A percentile compares a stretch with the other conserved stretches of the same genome.
Conservation (phyloP, 805 yeast genomes). For the Yamadazyma nakazawae region DNA sequence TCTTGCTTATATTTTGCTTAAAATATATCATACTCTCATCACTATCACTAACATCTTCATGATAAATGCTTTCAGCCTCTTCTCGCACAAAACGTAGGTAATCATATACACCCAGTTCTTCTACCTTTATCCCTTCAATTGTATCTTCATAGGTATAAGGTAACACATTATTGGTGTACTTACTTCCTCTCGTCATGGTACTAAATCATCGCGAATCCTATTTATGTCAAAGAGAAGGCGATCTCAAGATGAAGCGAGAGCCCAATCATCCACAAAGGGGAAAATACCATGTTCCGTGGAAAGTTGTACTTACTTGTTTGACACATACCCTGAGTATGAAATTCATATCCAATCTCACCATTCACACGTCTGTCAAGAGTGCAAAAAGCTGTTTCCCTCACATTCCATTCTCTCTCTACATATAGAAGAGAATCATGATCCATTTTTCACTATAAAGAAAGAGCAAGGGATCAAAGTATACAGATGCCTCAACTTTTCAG, state of each 20-base stretch:
- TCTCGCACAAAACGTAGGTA: conserved; percentile 28
- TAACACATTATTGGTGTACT: neutral
- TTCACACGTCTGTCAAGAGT: conserved; percentile 33
- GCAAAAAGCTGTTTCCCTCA: conserved; percentile 43
- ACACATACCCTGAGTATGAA: conserved; percentile 19
- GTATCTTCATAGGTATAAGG: conserved; percentile 1
- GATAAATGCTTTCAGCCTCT: conserved; percentile 18
- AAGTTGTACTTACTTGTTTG: neutral
- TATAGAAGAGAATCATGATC: conserved; percentile 52
- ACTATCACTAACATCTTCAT: neutral
- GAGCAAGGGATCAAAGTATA: conserved; percentile 41
- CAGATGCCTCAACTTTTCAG: conserved; percentile 34
- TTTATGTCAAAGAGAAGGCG: conserved; percentile 6
- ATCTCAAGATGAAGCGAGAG: neutral
- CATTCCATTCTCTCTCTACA: conserved; percentile 43
- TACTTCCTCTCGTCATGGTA: conserved; percentile 1
- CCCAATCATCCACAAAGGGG: neutral
- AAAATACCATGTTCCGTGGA: neutral
- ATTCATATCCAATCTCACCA: conserved; percentile 23
- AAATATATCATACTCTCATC: neutral
- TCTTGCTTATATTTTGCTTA: conserved; percentile 1
- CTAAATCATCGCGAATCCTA: neutral
- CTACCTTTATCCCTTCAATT: conserved; percentile 6
- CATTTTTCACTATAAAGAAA: conserved; percentile 34
- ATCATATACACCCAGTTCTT: conserved; percentile 16